Evolutionary conservation across 805 yeast species (phyloP).

Genomic region (Zygosaccharomyces kombuchaensis): DNA sequence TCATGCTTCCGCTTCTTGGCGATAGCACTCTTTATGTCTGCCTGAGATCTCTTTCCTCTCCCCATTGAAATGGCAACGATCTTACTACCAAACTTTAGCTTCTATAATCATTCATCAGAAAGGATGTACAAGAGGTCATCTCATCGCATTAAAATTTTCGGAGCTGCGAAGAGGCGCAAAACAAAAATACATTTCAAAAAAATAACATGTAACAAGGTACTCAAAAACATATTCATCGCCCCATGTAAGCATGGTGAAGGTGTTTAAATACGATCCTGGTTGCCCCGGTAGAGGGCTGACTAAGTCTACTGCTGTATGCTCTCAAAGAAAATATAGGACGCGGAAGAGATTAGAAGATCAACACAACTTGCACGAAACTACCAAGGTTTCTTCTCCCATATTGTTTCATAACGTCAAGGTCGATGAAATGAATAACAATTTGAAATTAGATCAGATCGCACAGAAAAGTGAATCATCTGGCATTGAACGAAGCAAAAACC

Average conservation of each 20-base stretch:
- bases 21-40: slow-evolving; percentile 27
- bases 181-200: neutral
- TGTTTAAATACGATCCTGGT: slow-evolving; percentile 17
- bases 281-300: slow-evolving; percentile 4
- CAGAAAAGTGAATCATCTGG: neutral
- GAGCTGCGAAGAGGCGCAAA: neutral
- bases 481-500: neutral
- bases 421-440: slow-evolving; percentile 3
- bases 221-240: neutral
- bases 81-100: neutral
- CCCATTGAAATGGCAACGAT: slow-evolving; percentile 18
- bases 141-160: slow-evolving; percentile 8
- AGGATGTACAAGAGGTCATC: slow-evolving; percentile 1
- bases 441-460: neutral
- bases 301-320: neutral
- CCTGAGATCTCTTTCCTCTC: slow-evolving; percentile 27
- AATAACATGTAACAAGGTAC: neutral
- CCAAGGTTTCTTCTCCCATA: slow-evolving; percentile 6
- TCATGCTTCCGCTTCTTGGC: slow-evolving; percentile 32
- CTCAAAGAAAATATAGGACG: neutral
- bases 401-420: slow-evolving; percentile 11
- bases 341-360: slow-evolving; percentile 1
- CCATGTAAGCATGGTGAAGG: slow-evolving; percentile 6
- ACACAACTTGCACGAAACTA: neutral
- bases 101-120: neutral